Conservation (phyloP, 1,284 basidiomycete species). For the Fistulina hepatica region DNA sequence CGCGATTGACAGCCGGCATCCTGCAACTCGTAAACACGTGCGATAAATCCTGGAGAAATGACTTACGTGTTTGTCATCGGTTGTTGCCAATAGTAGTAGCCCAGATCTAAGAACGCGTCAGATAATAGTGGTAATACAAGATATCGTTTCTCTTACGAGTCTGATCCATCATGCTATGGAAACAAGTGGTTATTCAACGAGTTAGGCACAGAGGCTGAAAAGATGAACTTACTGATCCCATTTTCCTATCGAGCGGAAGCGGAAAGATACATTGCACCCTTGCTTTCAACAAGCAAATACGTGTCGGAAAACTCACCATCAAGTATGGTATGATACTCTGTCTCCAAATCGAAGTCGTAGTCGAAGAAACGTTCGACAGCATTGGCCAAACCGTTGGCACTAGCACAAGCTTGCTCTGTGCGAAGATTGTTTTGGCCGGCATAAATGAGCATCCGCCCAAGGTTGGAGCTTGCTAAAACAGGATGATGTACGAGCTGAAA, state of each 20-base stretch:
- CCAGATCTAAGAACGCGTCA: slow-evolving; percentile 28
- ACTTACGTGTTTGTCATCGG: slow-evolving; percentile 49
- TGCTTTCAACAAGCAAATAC: no score
- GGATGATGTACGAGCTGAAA: slow-evolving; percentile 60
- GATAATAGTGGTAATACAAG: neutral
- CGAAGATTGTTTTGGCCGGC: slow-evolving; percentile 52
- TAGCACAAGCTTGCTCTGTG: slow-evolving; percentile 52
- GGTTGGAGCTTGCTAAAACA: slow-evolving; percentile 44
- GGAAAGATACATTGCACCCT: slow-evolving; percentile 1
- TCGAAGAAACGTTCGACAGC: slow-evolving; percentile 47
- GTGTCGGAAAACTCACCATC: slow-evolving; percentile 31
- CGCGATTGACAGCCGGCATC: slow-evolving; percentile 45
- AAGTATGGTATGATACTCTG: slow-evolving; percentile 46
- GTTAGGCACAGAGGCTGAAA: neutral
- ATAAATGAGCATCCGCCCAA: slow-evolving; percentile 45
- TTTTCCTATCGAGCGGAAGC: slow-evolving; percentile 32
- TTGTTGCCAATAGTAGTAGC: slow-evolving; percentile 63
- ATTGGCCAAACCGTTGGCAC: slow-evolving; percentile 46
- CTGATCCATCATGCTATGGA: slow-evolving; percentile 54
- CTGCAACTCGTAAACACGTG: slow-evolving; percentile 21
- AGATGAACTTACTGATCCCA: slow-evolving; percentile 40
- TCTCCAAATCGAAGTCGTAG: slow-evolving; percentile 46
- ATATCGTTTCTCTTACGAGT: slow-evolving; percentile 29
- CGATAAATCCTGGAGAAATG: neutral
- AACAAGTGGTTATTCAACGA: slow-evolving; percentile 2